phyloP scores from a whole-genome alignment of 495 filamentous ascomycete genomes.

The Copromyces sp. region DNA sequence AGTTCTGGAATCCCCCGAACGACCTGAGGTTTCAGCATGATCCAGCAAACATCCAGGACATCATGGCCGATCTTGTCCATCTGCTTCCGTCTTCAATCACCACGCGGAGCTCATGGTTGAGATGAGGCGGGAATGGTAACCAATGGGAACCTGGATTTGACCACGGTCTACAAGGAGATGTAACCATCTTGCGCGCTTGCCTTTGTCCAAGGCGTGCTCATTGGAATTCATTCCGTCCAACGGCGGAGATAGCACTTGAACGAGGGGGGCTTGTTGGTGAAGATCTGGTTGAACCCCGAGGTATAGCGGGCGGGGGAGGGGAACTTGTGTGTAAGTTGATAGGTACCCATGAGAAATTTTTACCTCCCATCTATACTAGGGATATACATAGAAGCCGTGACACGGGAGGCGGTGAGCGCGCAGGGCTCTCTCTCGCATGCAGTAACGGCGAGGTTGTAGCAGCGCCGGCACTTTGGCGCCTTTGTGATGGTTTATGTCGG shows the following conservation, averaged over 20 bases:
- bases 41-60: background rate
- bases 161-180: background rate
- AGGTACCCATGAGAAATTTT: background rate
- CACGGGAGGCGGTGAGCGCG: background rate
- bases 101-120: background rate
- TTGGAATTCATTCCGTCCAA: background rate
- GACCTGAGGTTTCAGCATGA: background rate
- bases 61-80: background rate
- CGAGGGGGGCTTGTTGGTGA: background rate
- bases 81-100: background rate
- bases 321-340: background rate
- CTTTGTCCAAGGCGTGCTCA: background rate
- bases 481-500: background rate
- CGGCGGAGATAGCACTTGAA: background rate
- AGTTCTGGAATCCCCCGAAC: background rate
- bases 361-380: background rate
- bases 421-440: background rate
- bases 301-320: background rate
- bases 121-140: background rate
- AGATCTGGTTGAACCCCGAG: background rate
- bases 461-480: background rate
- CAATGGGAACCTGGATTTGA: background rate
- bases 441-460: background rate
- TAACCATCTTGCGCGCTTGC: background rate
- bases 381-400: background rate